Percentiles rank a stretch among this genome's conserved stretches.
phyloP scores from a whole-genome alignment of 495 filamentous ascomycete species.

The Xylaria scruposa region DNA sequence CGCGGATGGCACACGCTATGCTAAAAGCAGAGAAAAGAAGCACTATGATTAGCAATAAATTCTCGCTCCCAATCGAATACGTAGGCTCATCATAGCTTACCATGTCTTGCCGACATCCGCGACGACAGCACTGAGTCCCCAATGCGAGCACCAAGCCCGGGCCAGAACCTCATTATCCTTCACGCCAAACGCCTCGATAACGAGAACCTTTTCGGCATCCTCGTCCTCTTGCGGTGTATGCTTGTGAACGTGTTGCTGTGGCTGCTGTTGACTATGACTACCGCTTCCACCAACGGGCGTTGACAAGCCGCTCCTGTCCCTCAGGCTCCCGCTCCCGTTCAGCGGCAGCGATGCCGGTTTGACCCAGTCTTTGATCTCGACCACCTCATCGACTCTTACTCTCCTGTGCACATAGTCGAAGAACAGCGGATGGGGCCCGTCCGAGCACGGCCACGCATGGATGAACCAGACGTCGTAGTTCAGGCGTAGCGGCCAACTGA shows the following conservation, averaged over 20 bases:
- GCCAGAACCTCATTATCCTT: conserved; percentile 76
- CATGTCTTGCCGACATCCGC: conserved; percentile 72
- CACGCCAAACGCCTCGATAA: conserved; percentile 73
- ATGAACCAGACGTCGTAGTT: conserved; percentile 71
- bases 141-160: conserved; percentile 73
- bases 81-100: conserved; percentile 42
- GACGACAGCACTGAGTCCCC: conserved; percentile 70
- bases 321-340: conserved; percentile 31
- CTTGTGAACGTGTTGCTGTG: conserved; percentile 11
- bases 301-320: conserved; percentile 32
- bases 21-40: conserved; percentile 40
- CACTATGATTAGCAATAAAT: background rate
- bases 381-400: conserved; percentile 64
- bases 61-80: background rate
- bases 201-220: conserved; percentile 66
- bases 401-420: conserved; percentile 66
- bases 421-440: conserved; percentile 72
- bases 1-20: conserved; percentile 72
- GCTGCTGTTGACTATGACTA: conserved; percentile 25
- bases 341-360: conserved; percentile 33
- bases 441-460: conserved; percentile 68
- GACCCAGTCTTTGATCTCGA: conserved; percentile 68
- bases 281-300: conserved; percentile 32
- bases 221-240: conserved; percentile 32
- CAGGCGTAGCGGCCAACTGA: conserved; percentile 67